Base-by-base conservation (phyloP, 2,329 filamentous ascomycete genomes). In the Neoascochyta sp. region DNA sequence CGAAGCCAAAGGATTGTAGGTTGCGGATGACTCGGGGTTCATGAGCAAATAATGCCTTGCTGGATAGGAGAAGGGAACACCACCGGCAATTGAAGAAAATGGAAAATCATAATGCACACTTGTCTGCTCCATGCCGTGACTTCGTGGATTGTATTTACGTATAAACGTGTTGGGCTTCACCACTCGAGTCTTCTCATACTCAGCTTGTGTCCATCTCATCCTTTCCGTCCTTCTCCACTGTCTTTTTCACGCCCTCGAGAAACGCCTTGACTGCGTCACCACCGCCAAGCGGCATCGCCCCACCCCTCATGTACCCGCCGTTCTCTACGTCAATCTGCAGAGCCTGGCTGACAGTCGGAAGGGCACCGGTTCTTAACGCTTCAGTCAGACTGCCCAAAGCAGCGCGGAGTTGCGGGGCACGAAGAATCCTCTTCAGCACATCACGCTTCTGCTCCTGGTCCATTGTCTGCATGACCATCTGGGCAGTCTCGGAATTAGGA, bases 181-280 rank as follows among this genome's bases (percentile, higher is more conserved):
- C n/a, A n/a, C n/a, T n/a, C n/a, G n/a, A n/a, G n/a, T n/a, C n/a
- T n/a, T n/a, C n/a, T n/a, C n/a, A 3, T 24, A n/a, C 21, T 44
- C 38, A 62, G 18, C 39, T 49, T 9, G 55, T 59, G 20, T 60
- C 57, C 58, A 62, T 62, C n/a, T 52, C 42, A 21, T 55, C 48
- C 15, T 55, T 51, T 21, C 45, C 44, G n/a, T 65, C 60, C 36
- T 68, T 71, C 47, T 83, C 74, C 1, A 88, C 83, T 5, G 78
- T 81, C 66, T 78, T 82, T 73, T 84, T 92, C 26, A 95, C 81
- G 3, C 90, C 92, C 33, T 93, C 78, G 13, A 98, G 74, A 64
- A 98, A 98, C 3, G 85, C 86, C 67, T 93, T 83, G 2, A 98
- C 81, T 9, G 90, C 90, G 50, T 92, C 83, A 5, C 84, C 86